These are phyloP conservation scores for Abrus precatorius DNA, from an alignment of 306 rosid genomes.

Conservation along the genomic window DNA sequence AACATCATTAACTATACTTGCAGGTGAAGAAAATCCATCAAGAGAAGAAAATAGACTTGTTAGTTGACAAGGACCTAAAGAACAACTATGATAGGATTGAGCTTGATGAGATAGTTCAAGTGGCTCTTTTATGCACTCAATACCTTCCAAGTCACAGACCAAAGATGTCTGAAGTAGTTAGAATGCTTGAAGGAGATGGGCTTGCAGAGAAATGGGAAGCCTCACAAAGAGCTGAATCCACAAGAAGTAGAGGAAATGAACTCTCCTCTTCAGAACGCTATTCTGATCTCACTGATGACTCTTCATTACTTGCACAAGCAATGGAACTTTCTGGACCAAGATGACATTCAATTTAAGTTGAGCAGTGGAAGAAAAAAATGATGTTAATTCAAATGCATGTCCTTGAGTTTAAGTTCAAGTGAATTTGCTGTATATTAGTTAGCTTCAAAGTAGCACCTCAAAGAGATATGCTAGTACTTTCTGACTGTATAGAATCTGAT, in stretches of 20 bases:
- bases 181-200: constrained; percentile 99
- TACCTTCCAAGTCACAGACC: constrained; percentile 86
- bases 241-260: constrained; percentile 77
- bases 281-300: constrained; percentile 96
- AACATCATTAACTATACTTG: constrained; percentile 17
- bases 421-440: constrained; percentile 56
- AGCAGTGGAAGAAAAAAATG: constrained; percentile 17
- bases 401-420: constrained; percentile 25
- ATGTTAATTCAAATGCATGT: constrained; percentile 40
- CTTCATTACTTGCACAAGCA: constrained; percentile 94
- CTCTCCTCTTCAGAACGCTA: constrained; percentile 88
- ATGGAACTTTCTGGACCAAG: constrained; percentile 99
- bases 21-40: constrained; percentile 92
- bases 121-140: constrained; percentile 90
- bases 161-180: constrained; percentile 93
- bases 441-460: constrained; percentile 51
- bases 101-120: constrained; percentile 89
- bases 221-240: constrained; percentile 83
- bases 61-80: constrained; percentile 83
- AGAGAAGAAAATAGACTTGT: constrained; percentile 83
- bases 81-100: constrained; percentile 79
- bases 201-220: constrained; percentile 99
- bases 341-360: constrained; percentile 40
- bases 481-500: constrained; percentile 64
- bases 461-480: constrained; percentile 46